Evolutionary conservation across 192 early-diverging fungal genomes (phyloP).

Genomic region (Chytriomyces sp.): DNA sequence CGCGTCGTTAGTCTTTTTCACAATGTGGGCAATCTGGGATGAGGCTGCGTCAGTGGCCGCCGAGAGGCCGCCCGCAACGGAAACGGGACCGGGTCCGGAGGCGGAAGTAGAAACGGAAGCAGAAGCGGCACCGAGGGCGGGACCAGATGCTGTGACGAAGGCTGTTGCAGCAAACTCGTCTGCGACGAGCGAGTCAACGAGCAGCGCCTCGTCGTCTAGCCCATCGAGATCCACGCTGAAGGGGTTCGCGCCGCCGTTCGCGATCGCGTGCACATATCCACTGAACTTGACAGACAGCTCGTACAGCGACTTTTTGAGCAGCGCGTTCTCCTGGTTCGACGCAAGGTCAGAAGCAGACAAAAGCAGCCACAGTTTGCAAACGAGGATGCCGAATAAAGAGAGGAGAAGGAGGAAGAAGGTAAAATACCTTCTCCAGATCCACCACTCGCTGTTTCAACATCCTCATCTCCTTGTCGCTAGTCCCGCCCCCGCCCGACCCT

Average conservation of each 20-base stretch:
- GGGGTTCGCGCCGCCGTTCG: conserved; percentile 5
- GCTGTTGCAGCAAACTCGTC: conserved; percentile 7
- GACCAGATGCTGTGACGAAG: conserved; percentile 11
- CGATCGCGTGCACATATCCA: background rate
- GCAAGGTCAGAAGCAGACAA: conserved; percentile 4
- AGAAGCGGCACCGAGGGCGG: background rate
- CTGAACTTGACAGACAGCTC: conserved; percentile 77
- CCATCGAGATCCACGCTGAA: conserved; percentile 47
- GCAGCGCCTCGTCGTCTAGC: conserved; percentile 29
- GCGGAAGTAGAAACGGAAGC: background rate
- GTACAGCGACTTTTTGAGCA: conserved; percentile 80
- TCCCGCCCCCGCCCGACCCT: conserved; percentile 38
- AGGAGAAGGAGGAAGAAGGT: background rate
- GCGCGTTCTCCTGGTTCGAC: conserved; percentile 67
- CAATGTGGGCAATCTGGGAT: no score
- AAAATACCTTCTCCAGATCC: conserved; percentile 45
- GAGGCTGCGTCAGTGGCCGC: no score
- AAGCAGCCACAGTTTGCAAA: background rate
- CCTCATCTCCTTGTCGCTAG: conserved; percentile 67
- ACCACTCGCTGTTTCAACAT: conserved; percentile 74
- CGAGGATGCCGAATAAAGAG: background rate
- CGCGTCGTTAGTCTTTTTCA: no score
- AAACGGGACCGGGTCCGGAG: background rate
- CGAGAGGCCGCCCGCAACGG: no score
- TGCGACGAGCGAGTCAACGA: conserved; percentile 26